These are phyloP conservation scores for Trypanosoma cruzi DNA, from an alignment of 208 protist species.

Conservation along the genomic window DNA sequence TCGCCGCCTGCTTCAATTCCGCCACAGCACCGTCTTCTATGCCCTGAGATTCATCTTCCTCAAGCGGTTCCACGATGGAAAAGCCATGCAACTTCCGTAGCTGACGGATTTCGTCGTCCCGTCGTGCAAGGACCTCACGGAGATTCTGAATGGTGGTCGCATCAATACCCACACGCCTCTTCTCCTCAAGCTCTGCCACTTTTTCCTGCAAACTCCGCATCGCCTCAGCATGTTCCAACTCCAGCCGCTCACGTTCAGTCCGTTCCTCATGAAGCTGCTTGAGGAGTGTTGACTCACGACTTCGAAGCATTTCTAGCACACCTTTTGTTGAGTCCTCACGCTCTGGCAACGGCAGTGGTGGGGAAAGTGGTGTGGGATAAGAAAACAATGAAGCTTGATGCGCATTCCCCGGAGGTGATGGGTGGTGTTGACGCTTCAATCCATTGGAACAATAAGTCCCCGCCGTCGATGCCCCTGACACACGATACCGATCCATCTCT, in stretches of 20 bases:
- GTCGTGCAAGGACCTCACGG: conserved; percentile 6
- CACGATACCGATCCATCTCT: conserved; percentile 8
- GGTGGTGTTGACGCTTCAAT: neutral
- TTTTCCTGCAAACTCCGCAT: neutral
- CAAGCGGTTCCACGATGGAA: neutral
- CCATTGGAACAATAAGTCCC: neutral
- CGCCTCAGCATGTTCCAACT: conserved; percentile 1
- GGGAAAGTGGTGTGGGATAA: neutral
- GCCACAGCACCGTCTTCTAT: neutral
- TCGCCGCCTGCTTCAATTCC: neutral
- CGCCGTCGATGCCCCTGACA: neutral
- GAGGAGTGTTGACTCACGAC: conserved; percentile 9
- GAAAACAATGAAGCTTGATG: neutral
- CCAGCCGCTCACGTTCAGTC: neutral
- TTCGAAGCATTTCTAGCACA: conserved; percentile 5
- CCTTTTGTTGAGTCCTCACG: neutral
- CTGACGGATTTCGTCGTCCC: conserved; percentile 24
- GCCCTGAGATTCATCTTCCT: neutral
- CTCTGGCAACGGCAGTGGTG: neutral
- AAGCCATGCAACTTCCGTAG: conserved; percentile 2
- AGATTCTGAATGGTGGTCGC: conserved; percentile 2
- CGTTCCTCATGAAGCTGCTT: conserved; percentile 3
- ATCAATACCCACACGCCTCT: neutral
- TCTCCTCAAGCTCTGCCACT: neutral
- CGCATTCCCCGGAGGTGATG: too few relatives aligned